These are phyloP conservation scores for Pseudogymnoascus sp. DNA, from an alignment of 2,329 filamentous ascomycete genomes.

Conservation along the genomic window DNA sequence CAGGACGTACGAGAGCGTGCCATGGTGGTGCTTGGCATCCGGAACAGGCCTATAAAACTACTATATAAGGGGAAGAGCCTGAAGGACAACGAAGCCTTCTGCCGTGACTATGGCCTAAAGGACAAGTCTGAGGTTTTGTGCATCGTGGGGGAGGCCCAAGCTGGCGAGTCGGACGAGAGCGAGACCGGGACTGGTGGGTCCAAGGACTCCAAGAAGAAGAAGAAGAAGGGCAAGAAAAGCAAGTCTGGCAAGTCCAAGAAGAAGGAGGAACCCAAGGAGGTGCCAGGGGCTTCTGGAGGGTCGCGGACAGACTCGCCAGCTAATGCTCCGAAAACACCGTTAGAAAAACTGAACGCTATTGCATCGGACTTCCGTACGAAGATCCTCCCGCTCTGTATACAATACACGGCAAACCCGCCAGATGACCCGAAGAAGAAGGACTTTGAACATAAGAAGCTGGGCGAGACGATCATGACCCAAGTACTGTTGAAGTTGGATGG, in stretches of 20 bases:
- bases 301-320: slow-evolving; percentile 26
- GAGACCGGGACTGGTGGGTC: slow-evolving; percentile 31
- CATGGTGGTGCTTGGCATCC: slow-evolving; percentile 56
- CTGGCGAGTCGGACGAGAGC: slow-evolving; percentile 36
- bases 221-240: slow-evolving; percentile 32
- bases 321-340: slow-evolving; percentile 34
- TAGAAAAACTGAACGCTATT: slow-evolving; percentile 61
- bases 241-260: slow-evolving; percentile 37
- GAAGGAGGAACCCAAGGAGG: slow-evolving; percentile 28
- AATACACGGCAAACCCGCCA: slow-evolving; percentile 57
- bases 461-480: slow-evolving; percentile 68
- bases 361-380: slow-evolving; percentile 54
- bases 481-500: slow-evolving; percentile 69
- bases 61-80: slow-evolving; percentile 66
- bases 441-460: slow-evolving; percentile 67
- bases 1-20: slow-evolving; percentile 60
- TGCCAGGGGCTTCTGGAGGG: slow-evolving; percentile 31
- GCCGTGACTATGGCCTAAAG: slow-evolving; percentile 53
- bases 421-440: slow-evolving; percentile 56
- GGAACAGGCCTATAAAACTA: slow-evolving; percentile 53
- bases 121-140: slow-evolving; percentile 54
- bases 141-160: slow-evolving; percentile 41
- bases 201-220: slow-evolving; percentile 34
- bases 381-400: slow-evolving; percentile 55
- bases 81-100: slow-evolving; percentile 51